Evolutionary conservation across 139 green algal genomes (phyloP).

Genomic region (Zygnema circumcarinatum): DNA sequence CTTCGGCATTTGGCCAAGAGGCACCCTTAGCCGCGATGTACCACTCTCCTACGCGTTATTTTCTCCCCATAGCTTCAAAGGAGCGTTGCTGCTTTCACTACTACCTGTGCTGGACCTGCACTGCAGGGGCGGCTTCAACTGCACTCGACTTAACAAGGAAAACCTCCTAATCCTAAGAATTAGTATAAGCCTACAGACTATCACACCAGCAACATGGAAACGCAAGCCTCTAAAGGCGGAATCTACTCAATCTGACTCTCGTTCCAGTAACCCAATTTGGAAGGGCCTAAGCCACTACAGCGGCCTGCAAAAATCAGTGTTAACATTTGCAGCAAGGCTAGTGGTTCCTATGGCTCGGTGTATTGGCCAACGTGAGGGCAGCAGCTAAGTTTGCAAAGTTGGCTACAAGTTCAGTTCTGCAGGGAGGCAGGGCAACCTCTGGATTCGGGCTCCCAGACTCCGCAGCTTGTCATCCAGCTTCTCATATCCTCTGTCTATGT

Average conservation of each 20-base stretch:
- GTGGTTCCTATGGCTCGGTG: not conserved
- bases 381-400: too few species aligned
- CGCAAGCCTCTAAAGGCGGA: too few species aligned
- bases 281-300: not conserved
- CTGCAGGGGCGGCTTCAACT: not conserved
- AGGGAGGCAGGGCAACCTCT: slow-evolving; percentile 51
- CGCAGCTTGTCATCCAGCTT: slow-evolving; percentile 65
- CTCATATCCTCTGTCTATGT: slow-evolving; percentile 70
- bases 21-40: not conserved
- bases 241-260: too few species aligned
- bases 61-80: not conserved
- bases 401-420: slow-evolving; percentile 41
- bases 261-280: too few species aligned
- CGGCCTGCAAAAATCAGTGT: not conserved
- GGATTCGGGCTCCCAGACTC: slow-evolving; percentile 60
- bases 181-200: too few species aligned
- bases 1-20: not conserved
- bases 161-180: too few species aligned
- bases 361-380: too few species aligned
- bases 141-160: too few species aligned
- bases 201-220: too few species aligned
- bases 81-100: not conserved
- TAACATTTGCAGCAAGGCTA: not conserved
- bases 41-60: not conserved
- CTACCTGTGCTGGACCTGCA: not conserved